Percentiles rank a stretch among this genome's conserved stretches.
Conservation (phyloP, 768 basidiomycete species). For the Lentinula lateritia region DNA sequence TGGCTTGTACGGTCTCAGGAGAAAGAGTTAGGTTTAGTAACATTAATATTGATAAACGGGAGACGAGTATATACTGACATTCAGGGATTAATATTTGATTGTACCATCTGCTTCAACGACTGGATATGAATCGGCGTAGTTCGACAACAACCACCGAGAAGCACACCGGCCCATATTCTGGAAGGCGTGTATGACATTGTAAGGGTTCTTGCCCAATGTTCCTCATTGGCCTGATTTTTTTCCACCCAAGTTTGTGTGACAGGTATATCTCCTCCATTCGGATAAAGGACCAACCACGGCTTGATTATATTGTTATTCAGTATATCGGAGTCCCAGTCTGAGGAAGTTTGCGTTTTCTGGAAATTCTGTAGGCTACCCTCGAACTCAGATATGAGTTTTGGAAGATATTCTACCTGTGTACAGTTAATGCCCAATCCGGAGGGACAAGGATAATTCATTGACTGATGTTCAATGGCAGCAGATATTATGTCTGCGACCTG, state of each 20-base stretch:
- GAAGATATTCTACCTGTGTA: constrained; percentile 43
- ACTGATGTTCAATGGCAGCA: constrained; percentile 26
- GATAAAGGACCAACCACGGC: constrained; percentile 65
- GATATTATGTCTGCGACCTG: constrained; percentile 36
- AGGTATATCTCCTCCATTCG: constrained; percentile 55
- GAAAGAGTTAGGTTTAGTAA: neutral
- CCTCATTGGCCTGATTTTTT: constrained; percentile 9
- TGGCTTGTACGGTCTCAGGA: neutral
- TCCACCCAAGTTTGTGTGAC: constrained; percentile 37
- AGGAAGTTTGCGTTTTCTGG: constrained; percentile 22
- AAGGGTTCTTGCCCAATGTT: constrained; percentile 32
- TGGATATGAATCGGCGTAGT: constrained; percentile 49
- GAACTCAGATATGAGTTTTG: constrained; percentile 22
- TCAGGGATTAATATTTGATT: neutral
- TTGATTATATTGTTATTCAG: constrained; percentile 8
- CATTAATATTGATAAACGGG: too few relatives aligned
- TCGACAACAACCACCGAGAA: constrained; percentile 71
- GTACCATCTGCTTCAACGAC: constrained; percentile 11
- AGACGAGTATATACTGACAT: too few relatives aligned
- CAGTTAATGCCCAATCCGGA: constrained; percentile 74
- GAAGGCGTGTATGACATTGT: constrained; percentile 14
- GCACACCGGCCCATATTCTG: constrained; percentile 39
- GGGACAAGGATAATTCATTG: constrained; percentile 26
- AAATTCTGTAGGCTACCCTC: constrained; percentile 3
- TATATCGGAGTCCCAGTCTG: neutral